phyloP scores from a whole-genome alignment of 805 yeast genomes.

The Starmerella cellae region DNA sequence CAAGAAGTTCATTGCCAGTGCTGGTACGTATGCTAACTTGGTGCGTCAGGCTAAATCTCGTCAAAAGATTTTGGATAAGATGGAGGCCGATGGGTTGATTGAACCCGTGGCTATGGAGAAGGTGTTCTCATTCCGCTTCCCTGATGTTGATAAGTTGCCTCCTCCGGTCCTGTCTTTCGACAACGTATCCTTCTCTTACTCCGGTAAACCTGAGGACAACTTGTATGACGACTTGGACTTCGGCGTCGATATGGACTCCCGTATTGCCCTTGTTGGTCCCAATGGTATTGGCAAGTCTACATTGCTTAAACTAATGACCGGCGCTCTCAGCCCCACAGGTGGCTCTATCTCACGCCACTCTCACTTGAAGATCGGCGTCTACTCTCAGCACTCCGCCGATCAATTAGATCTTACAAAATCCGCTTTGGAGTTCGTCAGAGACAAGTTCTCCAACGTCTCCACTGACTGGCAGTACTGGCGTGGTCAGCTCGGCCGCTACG shows the following conservation, averaged over 20 bases:
- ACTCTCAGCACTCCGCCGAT: constrained; percentile 97
- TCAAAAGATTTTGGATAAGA: constrained; percentile 97
- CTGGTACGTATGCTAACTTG: constrained; percentile 98
- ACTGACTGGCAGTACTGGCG: constrained; percentile 96
- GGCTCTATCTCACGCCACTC: constrained; percentile 97
- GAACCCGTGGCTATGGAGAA: constrained; percentile 86
- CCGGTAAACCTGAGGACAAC: constrained; percentile 62
- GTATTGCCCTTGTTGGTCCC: constrained; percentile 96
- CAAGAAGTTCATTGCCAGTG: constrained; percentile 96
- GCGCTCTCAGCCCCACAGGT: constrained; percentile 72
- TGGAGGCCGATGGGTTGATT: constrained; percentile 96
- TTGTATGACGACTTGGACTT: constrained; percentile 82
- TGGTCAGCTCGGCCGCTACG: constrained; percentile 93
- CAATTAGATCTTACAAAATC: constrained; percentile 92
- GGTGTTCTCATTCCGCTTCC: constrained; percentile 87
- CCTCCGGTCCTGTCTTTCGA: constrained; percentile 98
- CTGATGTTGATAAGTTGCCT: constrained; percentile 91
- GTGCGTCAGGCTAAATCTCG: constrained; percentile 98
- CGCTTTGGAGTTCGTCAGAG: constrained; percentile 93
- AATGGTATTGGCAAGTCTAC: constrained; percentile 99
- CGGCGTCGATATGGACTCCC: constrained; percentile 99
- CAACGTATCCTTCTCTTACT: constrained; percentile 80
- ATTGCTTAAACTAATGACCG: constrained; percentile 90
- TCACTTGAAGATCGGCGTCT: constrained; percentile 94
- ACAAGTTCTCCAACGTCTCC: constrained; percentile 74